Percentiles rank a stretch among this genome's conserved stretches.
Conservation (phyloP, 805 yeast genomes). For the Wickerhamomyces tratensis region DNA sequence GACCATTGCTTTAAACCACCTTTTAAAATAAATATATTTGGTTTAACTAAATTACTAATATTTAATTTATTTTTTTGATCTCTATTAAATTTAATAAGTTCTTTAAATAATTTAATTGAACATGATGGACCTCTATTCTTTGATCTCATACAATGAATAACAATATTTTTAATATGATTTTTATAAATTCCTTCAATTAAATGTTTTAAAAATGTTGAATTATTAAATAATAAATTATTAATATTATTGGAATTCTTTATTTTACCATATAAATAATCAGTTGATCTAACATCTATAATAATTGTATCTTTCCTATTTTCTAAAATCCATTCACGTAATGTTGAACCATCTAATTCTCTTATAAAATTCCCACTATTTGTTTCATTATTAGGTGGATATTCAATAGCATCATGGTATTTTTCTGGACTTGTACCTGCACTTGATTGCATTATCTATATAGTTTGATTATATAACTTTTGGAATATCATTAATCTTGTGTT, state of each 20-base stretch:
- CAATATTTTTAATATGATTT: background rate
- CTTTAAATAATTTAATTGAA: background rate
- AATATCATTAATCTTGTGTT: too few relatives aligned
- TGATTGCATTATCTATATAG: too few relatives aligned
- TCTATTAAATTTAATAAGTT: background rate
- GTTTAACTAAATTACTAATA: constrained; percentile 1
- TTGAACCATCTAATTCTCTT: too few relatives aligned
- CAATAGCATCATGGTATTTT: too few relatives aligned
- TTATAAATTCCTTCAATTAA: constrained; percentile 1
- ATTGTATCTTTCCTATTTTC: background rate
- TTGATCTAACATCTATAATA: constrained; percentile 12
- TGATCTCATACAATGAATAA: constrained; percentile 18
- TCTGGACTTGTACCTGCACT: too few relatives aligned
- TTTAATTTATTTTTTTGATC: constrained; percentile 1
- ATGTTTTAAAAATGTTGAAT: background rate
- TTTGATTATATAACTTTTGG: too few relatives aligned
- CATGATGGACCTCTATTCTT: constrained; percentile 13
- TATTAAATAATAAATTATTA: constrained; percentile 1
- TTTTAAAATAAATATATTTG: constrained; percentile 8
- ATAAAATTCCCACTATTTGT: too few relatives aligned
- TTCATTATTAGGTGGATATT: too few relatives aligned
- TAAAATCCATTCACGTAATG: constrained; percentile 1
- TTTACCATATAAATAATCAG: constrained; percentile 5
- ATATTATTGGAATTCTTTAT: constrained; percentile 4
- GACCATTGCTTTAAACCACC: constrained; percentile 18